A percentile compares a stretch with the other conserved stretches of the same genome.
These are phyloP conservation scores for Pharnaceum exiguum DNA, from an alignment of 148 eudicot species.

Conservation along the genomic window DNA sequence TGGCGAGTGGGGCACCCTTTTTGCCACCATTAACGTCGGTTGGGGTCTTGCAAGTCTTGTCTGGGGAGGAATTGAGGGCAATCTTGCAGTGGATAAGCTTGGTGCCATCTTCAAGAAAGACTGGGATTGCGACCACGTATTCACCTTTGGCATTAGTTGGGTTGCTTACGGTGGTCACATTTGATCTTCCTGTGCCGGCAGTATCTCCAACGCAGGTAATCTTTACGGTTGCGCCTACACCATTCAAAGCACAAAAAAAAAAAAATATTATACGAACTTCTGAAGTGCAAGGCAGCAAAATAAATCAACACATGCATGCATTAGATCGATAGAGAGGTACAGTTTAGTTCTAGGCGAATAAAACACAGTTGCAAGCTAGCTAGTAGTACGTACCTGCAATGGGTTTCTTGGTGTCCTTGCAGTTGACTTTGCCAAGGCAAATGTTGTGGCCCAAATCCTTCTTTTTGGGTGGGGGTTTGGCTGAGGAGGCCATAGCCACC, in stretches of 20 bases:
- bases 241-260: background rate
- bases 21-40: background rate
- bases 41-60: background rate
- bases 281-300: background rate
- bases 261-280: background rate
- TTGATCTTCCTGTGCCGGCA: background rate
- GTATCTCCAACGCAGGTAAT: background rate
- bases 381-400: background rate
- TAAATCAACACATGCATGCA: background rate
- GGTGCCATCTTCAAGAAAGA: background rate
- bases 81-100: background rate
- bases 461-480: background rate
- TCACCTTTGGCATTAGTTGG: background rate
- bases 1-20: background rate
- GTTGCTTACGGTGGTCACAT: background rate
- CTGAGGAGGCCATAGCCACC: background rate
- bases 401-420: constrained; percentile 1
- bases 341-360: too few species aligned
- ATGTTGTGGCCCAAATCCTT: constrained; percentile 1
- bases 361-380: too few species aligned
- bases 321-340: background rate
- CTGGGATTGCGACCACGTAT: background rate
- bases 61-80: background rate
- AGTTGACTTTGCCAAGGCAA: background rate
- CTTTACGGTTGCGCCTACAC: background rate